Base-by-base conservation (phyloP, 371 early-diverging fungal species). In the Blyttiomyces sp. region DNA sequence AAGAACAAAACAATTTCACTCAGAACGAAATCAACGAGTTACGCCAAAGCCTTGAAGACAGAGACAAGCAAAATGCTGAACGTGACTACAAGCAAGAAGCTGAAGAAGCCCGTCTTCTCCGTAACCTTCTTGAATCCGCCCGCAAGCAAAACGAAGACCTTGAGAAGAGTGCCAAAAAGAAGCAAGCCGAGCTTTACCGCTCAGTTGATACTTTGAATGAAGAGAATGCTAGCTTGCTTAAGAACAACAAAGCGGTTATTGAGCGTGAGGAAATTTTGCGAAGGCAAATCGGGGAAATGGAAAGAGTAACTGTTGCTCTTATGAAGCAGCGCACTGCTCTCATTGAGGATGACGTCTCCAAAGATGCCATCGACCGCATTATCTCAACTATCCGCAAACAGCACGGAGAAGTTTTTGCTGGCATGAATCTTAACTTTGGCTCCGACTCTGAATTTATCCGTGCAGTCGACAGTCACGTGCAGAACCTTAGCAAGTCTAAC, bases 141-240 rank as follows among this genome's bases (percentile, higher is more conserved):
- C 26, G 33, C 24, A 46, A 19, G 6, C 21, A 61, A 23, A 51
- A 49, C 30, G 42, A 19, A 2, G 19, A 19, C 2, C 23, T 59
- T 24, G 5, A 9, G 4, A 31, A 19, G 6, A 24, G n/a, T 13
- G 9, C 42, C 24, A 19, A 26, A 21, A 43, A 39, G 6, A 19
- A 52, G 61, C 31, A 54, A 31, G 32, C 51, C 2, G 56, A 55
- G 21, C 24, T 62, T 13, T 26, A 23, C 21, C 31, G 34, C 16
- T 59, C 59, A 19, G 51, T 50, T 30, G 59, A 59, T 21, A 59
- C 59, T 11, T 23, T 59, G n/a, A 13, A 36, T 32, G 56, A 46
- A 35, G 62, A 49, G 46, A 27, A n/a, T 19, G 35, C 49, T 7
- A 21, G 35, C 26, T 19, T 36, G 9, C 39, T 34, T 2, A 24